Evolutionary conservation across 139 green algal species (phyloP).

Genomic region (Medakamo hakoo): DNA sequence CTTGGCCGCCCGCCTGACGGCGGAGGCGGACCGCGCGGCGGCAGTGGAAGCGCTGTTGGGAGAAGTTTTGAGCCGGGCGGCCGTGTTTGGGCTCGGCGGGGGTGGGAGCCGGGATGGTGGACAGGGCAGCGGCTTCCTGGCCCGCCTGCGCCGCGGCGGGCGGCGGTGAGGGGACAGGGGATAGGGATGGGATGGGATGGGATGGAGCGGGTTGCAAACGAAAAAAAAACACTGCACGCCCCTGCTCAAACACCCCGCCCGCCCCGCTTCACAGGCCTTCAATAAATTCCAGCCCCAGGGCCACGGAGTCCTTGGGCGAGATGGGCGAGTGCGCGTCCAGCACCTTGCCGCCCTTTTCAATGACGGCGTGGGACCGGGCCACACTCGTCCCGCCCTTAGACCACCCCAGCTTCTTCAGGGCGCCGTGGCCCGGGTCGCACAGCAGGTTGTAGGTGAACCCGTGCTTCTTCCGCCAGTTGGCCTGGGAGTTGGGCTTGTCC

Average conservation of each 20-base stretch:
- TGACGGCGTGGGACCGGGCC: conserved; percentile 9
- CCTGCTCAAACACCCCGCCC: not conserved
- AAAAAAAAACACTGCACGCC: not conserved
- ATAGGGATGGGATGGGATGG: not conserved
- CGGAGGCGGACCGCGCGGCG: not conserved
- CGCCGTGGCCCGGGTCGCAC: conserved; percentile 8
- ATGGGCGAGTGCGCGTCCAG: conserved; percentile 14
- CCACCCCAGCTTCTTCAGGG: conserved; percentile 17
- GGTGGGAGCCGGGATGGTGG: not conserved
- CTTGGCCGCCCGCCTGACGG: too few species aligned
- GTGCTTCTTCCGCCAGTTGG: conserved; percentile 11
- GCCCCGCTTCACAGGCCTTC: not conserved
- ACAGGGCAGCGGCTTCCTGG: not conserved
- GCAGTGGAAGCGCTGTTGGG: not conserved
- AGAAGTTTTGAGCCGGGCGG: too few species aligned
- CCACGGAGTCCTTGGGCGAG: conserved; percentile 15
- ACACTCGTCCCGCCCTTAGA: conserved; percentile 16
- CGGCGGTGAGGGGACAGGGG: too few species aligned
- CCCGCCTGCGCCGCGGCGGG: too few species aligned
- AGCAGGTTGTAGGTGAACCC: conserved; percentile 22
- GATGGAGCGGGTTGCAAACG: not conserved
- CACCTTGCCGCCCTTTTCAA: conserved; percentile 17
- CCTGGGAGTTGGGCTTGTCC: conserved; percentile 29
- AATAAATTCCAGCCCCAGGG: conserved; percentile 3
- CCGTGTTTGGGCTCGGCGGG: too few species aligned